Conservation (phyloP, 2,329 filamentous ascomycete genomes). For the Hypoxylon sp. region DNA sequence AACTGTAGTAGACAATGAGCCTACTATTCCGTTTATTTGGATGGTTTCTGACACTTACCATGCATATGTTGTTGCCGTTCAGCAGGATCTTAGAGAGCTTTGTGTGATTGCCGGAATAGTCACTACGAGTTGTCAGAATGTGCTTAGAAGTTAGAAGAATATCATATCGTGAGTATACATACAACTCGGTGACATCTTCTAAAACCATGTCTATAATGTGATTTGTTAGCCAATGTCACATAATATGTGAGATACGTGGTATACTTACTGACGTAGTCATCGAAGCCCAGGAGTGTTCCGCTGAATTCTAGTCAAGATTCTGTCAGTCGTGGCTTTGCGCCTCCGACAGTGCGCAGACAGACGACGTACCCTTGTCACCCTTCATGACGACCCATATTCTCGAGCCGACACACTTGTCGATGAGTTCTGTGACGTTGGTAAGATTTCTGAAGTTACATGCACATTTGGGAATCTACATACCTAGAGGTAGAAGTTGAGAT, state of each 20-base stretch:
- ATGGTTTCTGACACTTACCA: conserved; percentile 72
- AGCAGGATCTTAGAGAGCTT: conserved; percentile 94
- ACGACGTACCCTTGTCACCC: conserved; percentile 84
- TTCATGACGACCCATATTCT: conserved; percentile 99
- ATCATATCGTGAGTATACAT: conserved; percentile 46
- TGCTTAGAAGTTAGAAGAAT: too few relatives aligned
- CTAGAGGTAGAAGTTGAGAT: conserved; percentile 76
- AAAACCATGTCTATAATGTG: conserved; percentile 86
- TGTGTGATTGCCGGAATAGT: conserved; percentile 86
- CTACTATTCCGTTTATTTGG: neutral
- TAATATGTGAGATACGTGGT: neutral
- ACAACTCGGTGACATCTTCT: conserved; percentile 97
- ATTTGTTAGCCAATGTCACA: conserved; percentile 3
- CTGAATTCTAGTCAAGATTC: conserved; percentile 78
- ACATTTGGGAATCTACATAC: conserved; percentile 51
- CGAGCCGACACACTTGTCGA: conserved; percentile 98
- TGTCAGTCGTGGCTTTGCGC: conserved; percentile 8
- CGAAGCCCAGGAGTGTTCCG: conserved; percentile 92
- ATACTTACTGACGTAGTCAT: conserved; percentile 99
- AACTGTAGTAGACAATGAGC: conserved; percentile 58
- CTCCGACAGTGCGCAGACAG: neutral
- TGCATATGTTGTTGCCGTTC: conserved; percentile 99
- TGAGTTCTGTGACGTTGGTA: conserved; percentile 73
- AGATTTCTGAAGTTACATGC: conserved; percentile 24
- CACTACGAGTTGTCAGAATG: conserved; percentile 63